Conservation (phyloP, 1,284 basidiomycete species). For the Fistulinella cinereoalba region DNA sequence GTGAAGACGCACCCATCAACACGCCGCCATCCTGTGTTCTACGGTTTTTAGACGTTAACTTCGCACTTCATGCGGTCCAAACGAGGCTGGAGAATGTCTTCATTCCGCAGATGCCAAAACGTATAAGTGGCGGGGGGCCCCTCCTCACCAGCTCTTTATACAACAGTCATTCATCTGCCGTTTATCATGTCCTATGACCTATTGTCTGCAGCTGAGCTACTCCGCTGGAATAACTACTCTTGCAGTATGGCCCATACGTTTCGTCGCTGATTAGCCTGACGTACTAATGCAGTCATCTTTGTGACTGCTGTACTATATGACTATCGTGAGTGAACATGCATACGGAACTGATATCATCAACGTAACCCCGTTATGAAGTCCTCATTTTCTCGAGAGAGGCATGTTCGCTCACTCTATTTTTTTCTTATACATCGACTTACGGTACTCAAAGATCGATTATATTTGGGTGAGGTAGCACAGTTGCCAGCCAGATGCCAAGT, state of each 20-base stretch:
- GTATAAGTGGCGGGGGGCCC: too few relatives aligned
- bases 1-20: too few relatives aligned
- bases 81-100: too few relatives aligned
- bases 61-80: too few relatives aligned
- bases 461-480: neutral
- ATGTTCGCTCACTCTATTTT: neutral
- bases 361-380: neutral
- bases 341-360: neutral
- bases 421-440: neutral
- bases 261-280: neutral
- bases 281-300: neutral
- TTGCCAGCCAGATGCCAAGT: neutral
- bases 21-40: too few relatives aligned
- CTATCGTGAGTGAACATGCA: slow-evolving; percentile 9
- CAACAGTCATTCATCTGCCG: too few relatives aligned
- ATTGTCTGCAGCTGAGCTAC: neutral
- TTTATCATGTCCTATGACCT: neutral
- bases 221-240: neutral
- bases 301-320: slow-evolving; percentile 10
- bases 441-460: neutral
- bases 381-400: slow-evolving; percentile 11
- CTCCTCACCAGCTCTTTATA: too few relatives aligned
- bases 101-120: too few relatives aligned
- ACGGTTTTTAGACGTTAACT: too few relatives aligned
- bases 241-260: neutral